Conservation (phyloP, 352 stramenopile species). For the Blastocystis hominis region DNA sequence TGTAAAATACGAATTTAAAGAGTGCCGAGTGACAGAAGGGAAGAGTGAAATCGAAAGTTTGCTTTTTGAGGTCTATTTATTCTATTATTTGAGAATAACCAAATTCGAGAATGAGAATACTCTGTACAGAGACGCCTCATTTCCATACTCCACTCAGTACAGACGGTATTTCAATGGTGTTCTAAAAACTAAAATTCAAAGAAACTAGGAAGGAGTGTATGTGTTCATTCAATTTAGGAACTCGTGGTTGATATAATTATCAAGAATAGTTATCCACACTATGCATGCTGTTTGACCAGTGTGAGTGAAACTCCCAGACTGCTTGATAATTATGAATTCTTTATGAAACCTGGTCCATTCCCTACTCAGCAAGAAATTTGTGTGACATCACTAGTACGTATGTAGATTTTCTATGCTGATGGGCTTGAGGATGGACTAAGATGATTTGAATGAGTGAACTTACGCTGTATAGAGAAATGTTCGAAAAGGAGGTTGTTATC, state of each 20-base stretch:
- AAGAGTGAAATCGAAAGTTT: not conserved
- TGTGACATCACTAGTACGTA: conserved; percentile 32
- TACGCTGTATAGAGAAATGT: conserved; percentile 63
- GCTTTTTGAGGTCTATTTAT: too few species aligned
- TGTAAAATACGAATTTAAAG: not conserved
- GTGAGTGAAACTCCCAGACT: not conserved
- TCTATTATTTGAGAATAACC: too few species aligned
- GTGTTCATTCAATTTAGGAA: not conserved
- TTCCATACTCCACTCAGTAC: not conserved
- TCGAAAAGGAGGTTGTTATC: conserved; percentile 88
- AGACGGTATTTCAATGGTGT: not conserved
- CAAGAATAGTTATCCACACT: not conserved
- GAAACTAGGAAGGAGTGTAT: not conserved
- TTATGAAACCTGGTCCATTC: not conserved
- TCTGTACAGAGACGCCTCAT: not conserved
- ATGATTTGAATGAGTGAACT: not conserved
- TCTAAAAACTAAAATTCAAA: not conserved
- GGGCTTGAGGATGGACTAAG: not conserved
- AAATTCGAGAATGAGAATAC: not conserved
- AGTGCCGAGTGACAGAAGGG: not conserved
- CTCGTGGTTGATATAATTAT: not conserved
- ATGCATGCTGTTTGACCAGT: not conserved
- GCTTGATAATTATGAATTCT: conserved; percentile 13
- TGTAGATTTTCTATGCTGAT: not conserved
- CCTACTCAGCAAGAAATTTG: not conserved